A percentile compares a stretch with the other conserved stretches of the same genome.
These are phyloP conservation scores for Sesbania bispinosa DNA, from an alignment of 306 rosid species.

Conservation along the genomic window DNA sequence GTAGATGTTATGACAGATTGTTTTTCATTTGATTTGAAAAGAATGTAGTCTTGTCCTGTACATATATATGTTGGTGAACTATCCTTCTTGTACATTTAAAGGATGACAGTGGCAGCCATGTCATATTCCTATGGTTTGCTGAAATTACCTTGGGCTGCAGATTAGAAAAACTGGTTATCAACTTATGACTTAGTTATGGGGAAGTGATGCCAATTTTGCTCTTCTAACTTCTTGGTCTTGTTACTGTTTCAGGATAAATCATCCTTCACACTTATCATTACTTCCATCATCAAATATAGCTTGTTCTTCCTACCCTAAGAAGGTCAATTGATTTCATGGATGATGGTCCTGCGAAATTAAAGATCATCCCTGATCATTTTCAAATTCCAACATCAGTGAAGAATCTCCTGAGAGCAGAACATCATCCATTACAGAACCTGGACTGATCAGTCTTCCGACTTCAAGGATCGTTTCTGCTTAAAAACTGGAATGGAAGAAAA, in stretches of 20 bases:
- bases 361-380: constrained; percentile 73
- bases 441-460: constrained; percentile 43
- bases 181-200: background rate
- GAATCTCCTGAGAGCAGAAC: constrained; percentile 46
- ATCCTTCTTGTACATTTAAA: background rate
- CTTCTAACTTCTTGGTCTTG: too few relatives aligned
- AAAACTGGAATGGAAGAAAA: background rate
- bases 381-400: constrained; percentile 40
- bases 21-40: constrained; percentile 3
- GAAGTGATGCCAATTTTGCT: background rate
- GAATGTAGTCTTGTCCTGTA: background rate
- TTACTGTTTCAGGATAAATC: constrained; percentile 28
- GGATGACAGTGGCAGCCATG: background rate
- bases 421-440: constrained; percentile 38
- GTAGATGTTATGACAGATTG: background rate
- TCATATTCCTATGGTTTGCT: background rate
- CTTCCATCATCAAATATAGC: constrained; percentile 15
- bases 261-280: background rate
- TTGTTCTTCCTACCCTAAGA: constrained; percentile 23
- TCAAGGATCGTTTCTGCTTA: constrained; percentile 43
- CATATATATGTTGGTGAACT: background rate
- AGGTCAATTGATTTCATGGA: constrained; percentile 58
- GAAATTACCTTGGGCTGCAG: background rate
- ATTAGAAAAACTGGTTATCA: constrained; percentile 12
- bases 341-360: constrained; percentile 61